Conservation (phyloP, 495 filamentous ascomycete genomes). For the Chaetomidium leptoderma region DNA sequence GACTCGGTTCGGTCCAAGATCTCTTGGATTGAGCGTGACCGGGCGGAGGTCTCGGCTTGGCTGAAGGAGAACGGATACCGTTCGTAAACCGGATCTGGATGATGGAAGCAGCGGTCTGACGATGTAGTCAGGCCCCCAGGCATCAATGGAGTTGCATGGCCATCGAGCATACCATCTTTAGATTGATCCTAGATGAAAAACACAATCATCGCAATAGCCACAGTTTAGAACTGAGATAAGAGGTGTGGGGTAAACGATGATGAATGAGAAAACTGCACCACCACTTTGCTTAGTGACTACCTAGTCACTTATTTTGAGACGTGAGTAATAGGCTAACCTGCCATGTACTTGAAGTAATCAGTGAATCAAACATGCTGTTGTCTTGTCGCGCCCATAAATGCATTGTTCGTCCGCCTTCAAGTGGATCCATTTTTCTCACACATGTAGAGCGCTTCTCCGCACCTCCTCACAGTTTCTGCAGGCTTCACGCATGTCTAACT, state of each 20-base stretch:
- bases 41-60: slow-evolving; percentile 54
- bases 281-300: too few relatives aligned
- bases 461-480: slow-evolving; percentile 14
- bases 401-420: not conserved
- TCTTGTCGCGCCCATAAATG: too few relatives aligned
- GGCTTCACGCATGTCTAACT: not conserved
- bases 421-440: not conserved
- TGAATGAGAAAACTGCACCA: not conserved
- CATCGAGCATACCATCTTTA: slow-evolving; percentile 13
- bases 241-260: not conserved
- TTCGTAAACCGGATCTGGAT: slow-evolving; percentile 16
- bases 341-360: too few relatives aligned
- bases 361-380: too few relatives aligned
- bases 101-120: slow-evolving; percentile 18
- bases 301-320: not conserved
- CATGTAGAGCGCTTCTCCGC: slow-evolving; percentile 9
- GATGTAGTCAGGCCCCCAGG: slow-evolving; percentile 12
- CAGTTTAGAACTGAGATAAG: not conserved
- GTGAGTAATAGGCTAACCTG: not conserved
- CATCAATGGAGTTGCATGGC: not conserved
- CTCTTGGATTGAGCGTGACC: slow-evolving; percentile 55
- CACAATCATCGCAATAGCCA: not conserved
- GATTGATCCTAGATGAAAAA: not conserved
- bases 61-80: slow-evolving; percentile 36
- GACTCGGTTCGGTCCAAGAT: slow-evolving; percentile 59